Conservation (phyloP, 305 asterid species). For the Fraxinus baroniana region DNA sequence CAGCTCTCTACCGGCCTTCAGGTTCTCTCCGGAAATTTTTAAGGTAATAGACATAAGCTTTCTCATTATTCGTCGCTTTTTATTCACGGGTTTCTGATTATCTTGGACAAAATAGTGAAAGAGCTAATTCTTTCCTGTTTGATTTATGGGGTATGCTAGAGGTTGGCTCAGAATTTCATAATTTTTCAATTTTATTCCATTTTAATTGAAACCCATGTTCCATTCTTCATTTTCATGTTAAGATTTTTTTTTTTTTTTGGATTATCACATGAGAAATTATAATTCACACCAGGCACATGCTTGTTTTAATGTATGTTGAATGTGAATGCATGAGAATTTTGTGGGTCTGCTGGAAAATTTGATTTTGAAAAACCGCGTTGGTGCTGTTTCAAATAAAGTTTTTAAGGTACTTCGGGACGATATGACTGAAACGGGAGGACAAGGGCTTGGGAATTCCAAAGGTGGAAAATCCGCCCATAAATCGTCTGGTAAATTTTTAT, state of each 20-base stretch:
- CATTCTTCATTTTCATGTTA: background rate
- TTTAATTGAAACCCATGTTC: background rate
- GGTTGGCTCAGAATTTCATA: background rate
- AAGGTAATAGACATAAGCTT: background rate
- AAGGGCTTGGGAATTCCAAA: conserved; percentile 30
- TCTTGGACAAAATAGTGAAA: background rate
- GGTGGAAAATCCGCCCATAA: conserved; percentile 30
- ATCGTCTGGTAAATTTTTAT: conserved; percentile 15
- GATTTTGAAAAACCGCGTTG: background rate
- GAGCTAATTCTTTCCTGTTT: background rate
- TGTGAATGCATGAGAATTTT: background rate
- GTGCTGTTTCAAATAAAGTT: background rate
- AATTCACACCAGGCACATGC: background rate
- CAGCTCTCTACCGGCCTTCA: background rate
- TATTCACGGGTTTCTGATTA: background rate
- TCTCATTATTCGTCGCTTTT: background rate
- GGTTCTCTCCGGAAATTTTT: background rate
- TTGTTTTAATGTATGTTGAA: background rate
- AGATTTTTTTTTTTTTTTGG: background rate
- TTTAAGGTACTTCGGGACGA: background rate
- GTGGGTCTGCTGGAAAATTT: background rate
- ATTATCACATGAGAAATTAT: background rate
- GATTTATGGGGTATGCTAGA: background rate
- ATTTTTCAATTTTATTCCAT: background rate
- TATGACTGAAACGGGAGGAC: conserved; percentile 44